A percentile compares a stretch with the other conserved stretches of the same genome.
Conservation (phyloP, 1,139 yeast species). For the Taiozyma onychis region DNA sequence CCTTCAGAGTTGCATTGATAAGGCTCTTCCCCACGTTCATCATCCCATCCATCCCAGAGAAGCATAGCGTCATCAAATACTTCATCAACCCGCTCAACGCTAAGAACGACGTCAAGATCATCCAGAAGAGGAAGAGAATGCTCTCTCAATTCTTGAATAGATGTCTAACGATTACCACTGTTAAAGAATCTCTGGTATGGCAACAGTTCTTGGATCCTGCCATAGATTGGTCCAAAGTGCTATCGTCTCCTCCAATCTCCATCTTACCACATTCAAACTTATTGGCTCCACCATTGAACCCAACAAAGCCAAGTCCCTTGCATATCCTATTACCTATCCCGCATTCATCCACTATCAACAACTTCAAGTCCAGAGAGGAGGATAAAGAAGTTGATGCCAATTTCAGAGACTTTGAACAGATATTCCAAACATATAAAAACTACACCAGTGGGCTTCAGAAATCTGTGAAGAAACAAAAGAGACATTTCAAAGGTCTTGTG, state of each 20-base stretch:
- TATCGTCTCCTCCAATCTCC: slow-evolving; percentile 52
- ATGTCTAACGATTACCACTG: slow-evolving; percentile 51
- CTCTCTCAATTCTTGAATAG: slow-evolving; percentile 73
- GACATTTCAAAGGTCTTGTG: slow-evolving; percentile 29
- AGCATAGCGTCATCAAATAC: slow-evolving; percentile 53
- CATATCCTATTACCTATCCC: slow-evolving; percentile 59
- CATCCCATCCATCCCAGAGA: slow-evolving; percentile 94
- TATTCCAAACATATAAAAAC: slow-evolving; percentile 57
- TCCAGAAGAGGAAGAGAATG: slow-evolving; percentile 68
- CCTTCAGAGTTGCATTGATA: slow-evolving; percentile 62
- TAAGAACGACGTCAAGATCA: slow-evolving; percentile 44
- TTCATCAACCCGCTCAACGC: slow-evolving; percentile 47
- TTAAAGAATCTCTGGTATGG: slow-evolving; percentile 55
- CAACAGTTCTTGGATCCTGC: slow-evolving; percentile 80
- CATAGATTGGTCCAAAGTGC: slow-evolving; percentile 59
- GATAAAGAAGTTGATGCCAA: slow-evolving; percentile 26
- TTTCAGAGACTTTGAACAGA: slow-evolving; percentile 50
- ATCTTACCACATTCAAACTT: slow-evolving; percentile 46
- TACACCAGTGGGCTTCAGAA: slow-evolving; percentile 56
- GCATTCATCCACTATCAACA: slow-evolving; percentile 23
- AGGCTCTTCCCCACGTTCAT: slow-evolving; percentile 76
- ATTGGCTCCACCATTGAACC: slow-evolving; percentile 50
- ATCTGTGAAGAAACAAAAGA: slow-evolving; percentile 56
- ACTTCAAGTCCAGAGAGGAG: slow-evolving; percentile 19
- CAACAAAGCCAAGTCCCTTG: slow-evolving; percentile 46